Evolutionary conservation across 352 stramenopile species (phyloP).

Genomic region (Nothophytophthora sp.): DNA sequence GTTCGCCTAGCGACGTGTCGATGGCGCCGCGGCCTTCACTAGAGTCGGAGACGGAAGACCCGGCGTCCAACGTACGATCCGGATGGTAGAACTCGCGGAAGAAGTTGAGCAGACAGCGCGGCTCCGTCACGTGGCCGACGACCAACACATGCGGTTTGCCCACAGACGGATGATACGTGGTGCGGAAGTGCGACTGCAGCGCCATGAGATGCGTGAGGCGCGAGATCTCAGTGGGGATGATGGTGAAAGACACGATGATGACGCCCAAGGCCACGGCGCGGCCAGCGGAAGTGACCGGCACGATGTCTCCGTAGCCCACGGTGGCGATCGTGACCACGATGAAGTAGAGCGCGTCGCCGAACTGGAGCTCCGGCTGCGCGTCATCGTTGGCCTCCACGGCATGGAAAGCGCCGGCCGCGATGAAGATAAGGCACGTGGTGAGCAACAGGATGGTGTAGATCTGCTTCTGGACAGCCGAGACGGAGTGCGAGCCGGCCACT

Average conservation of each 20-base stretch:
- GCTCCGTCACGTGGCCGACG: constrained; percentile 53
- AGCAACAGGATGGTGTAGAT: constrained; percentile 67
- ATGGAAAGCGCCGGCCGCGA: constrained; percentile 60
- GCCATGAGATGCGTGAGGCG: constrained; percentile 54
- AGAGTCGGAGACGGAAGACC: constrained; percentile 9
- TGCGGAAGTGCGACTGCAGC: constrained; percentile 69
- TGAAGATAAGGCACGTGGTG: constrained; percentile 66
- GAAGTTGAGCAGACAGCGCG: constrained; percentile 53
- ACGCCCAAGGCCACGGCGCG: constrained; percentile 46
- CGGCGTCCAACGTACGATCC: constrained; percentile 37
- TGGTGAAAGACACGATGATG: constrained; percentile 59
- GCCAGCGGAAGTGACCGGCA: constrained; percentile 38
- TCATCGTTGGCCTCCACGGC: constrained; percentile 40
- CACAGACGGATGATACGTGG: constrained; percentile 48
- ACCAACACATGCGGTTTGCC: constrained; percentile 61
- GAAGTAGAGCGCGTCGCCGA: constrained; percentile 63
- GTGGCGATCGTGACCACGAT: constrained; percentile 60
- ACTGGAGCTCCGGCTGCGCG: constrained; percentile 34
- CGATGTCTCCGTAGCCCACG: constrained; percentile 58
- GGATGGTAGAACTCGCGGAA: constrained; percentile 69
- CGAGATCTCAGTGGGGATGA: constrained; percentile 57
- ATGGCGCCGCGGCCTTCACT: constrained; percentile 5
- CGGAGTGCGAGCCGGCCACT: constrained; percentile 39
- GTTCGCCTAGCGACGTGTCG: constrained; percentile 35
- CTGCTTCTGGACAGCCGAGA: constrained; percentile 67